These are phyloP conservation scores for Pleurotus eryngii DNA, from an alignment of 768 basidiomycete species.

Conservation along the genomic window DNA sequence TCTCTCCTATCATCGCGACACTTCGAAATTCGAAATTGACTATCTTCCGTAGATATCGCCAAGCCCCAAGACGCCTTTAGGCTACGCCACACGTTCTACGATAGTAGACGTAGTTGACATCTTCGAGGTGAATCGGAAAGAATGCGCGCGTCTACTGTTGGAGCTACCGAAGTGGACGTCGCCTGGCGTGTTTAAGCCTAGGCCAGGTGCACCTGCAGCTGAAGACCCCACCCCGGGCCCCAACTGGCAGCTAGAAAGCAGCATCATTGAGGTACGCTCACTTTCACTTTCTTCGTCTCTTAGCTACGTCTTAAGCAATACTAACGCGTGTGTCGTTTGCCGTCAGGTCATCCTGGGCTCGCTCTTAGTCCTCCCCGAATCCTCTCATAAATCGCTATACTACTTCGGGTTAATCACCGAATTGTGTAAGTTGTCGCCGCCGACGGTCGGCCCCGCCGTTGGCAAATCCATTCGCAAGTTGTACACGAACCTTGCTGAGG, in stretches of 20 bases:
- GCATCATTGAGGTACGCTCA: slow-evolving; percentile 71
- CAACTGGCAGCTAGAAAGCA: slow-evolving; percentile 87
- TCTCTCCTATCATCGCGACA: not conserved
- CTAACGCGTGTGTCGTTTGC: not conserved
- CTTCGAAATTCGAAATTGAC: not conserved
- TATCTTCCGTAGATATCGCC: slow-evolving; percentile 63
- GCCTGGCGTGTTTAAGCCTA: slow-evolving; percentile 81
- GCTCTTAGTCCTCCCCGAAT: slow-evolving; percentile 73
- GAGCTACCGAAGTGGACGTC: slow-evolving; percentile 84
- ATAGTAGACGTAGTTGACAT: slow-evolving; percentile 80
- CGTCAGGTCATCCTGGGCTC: slow-evolving; percentile 67
- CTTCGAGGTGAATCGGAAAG: slow-evolving; percentile 95
- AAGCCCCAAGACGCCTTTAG: slow-evolving; percentile 66
- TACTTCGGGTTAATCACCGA: slow-evolving; percentile 89
- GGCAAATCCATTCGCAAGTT: slow-evolving; percentile 92
- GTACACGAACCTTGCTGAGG: slow-evolving; percentile 75
- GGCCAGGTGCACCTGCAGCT: slow-evolving; percentile 54
- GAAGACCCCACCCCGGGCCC: slow-evolving; percentile 55
- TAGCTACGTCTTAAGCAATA: not conserved
- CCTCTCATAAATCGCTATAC: slow-evolving; percentile 77
- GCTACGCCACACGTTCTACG: slow-evolving; percentile 75
- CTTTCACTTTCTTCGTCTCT: not conserved
- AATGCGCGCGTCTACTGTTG: slow-evolving; percentile 83
- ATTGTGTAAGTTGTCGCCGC: slow-evolving; percentile 89
- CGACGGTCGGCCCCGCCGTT: slow-evolving; percentile 92